These are phyloP conservation scores for Nakazawaea wyomingensis DNA, from an alignment of 805 yeast species.

Conservation along the genomic window DNA sequence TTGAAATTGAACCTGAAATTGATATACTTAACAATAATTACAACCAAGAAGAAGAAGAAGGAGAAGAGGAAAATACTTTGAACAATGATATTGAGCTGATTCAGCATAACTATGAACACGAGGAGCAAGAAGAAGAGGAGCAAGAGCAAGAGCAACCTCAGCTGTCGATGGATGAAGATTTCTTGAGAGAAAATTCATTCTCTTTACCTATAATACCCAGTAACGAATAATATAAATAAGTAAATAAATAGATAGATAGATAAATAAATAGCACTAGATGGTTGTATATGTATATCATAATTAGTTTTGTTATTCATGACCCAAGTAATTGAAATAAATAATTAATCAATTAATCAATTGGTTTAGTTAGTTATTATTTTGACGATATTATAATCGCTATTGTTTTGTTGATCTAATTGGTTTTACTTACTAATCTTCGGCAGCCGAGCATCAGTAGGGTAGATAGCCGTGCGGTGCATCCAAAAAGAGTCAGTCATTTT, in stretches of 20 bases:
- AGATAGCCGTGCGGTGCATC: too few species aligned
- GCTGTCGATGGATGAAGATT: conserved; percentile 6
- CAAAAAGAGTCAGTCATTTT: too few species aligned
- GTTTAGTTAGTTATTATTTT: too few species aligned
- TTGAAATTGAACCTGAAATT: conserved; percentile 18
- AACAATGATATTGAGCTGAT: background rate
- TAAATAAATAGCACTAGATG: background rate
- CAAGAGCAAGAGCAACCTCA: background rate
- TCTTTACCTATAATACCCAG: conserved; percentile 33
- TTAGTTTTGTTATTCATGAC: too few species aligned
- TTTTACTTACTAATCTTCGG: too few species aligned
- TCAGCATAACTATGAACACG: too few species aligned
- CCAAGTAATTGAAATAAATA: too few species aligned
- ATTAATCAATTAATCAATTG: too few species aligned
- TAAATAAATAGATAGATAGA: background rate
- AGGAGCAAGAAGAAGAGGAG: background rate
- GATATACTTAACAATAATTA: background rate
- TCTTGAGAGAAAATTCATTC: conserved; percentile 40
- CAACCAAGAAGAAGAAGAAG: background rate
- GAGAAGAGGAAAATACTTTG: conserved; percentile 1
- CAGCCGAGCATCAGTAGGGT: too few species aligned
- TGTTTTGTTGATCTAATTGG: too few species aligned
- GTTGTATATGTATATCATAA: too few species aligned
- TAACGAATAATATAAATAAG: background rate
- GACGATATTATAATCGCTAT: too few species aligned